phyloP scores from a whole-genome alignment of 345 rosid species.

The Arabidopsis arenosa region DNA sequence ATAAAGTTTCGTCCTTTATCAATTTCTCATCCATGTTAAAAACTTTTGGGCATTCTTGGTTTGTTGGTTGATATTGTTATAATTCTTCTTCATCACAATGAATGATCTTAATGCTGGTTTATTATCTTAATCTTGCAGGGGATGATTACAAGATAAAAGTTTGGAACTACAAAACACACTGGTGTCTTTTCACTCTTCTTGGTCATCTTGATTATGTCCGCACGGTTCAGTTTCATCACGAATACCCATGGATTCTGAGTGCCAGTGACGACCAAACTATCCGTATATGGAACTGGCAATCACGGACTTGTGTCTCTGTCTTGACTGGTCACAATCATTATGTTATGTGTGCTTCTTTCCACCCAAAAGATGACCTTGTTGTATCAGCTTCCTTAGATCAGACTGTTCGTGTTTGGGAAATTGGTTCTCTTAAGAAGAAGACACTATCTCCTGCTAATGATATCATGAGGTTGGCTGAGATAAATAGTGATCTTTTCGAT shows the following conservation, averaged over 20 bases:
- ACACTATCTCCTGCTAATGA: slow-evolving; percentile 91
- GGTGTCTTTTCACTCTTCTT: slow-evolving; percentile 91
- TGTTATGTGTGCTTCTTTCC: slow-evolving; percentile 99
- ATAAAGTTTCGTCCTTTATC: too few relatives aligned
- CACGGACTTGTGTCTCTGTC: slow-evolving; percentile 94
- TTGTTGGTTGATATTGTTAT: too few relatives aligned
- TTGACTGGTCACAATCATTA: slow-evolving; percentile 97
- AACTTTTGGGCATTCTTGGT: too few relatives aligned
- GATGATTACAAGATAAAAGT: slow-evolving; percentile 98
- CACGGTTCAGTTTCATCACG: slow-evolving; percentile 96
- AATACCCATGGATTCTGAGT: slow-evolving; percentile 97
- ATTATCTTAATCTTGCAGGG: slow-evolving; percentile 52
- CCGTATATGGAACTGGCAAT: slow-evolving; percentile 99
- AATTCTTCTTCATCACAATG: too few relatives aligned
- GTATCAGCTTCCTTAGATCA: slow-evolving; percentile 97
- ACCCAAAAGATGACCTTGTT: slow-evolving; percentile 94
- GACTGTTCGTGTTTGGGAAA: slow-evolving; percentile 99
- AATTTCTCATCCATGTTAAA: too few relatives aligned
- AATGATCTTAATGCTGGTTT: too few relatives aligned
- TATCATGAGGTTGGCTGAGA: slow-evolving; percentile 78
- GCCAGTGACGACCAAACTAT: slow-evolving; percentile 99
- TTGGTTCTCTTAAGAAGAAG: slow-evolving; percentile 86
- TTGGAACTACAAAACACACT: slow-evolving; percentile 92
- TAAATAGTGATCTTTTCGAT: slow-evolving; percentile 93
- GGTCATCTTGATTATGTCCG: slow-evolving; percentile 98